phyloP scores from a whole-genome alignment of 1,139 yeast genomes.

The Geotrichum macrosporum region DNA sequence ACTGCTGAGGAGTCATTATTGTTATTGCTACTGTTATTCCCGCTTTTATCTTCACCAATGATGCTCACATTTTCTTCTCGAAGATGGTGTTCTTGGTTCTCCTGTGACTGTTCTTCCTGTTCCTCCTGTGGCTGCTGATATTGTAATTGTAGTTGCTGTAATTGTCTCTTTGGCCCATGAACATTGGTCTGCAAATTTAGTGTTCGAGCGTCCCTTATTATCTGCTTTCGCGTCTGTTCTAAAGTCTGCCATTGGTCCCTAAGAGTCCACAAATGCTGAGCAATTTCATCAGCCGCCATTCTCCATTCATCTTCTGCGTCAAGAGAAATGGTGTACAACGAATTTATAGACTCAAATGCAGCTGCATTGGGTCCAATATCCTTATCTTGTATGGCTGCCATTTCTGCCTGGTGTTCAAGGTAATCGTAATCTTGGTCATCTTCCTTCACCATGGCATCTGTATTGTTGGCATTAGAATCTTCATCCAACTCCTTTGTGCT shows the following conservation, averaged over 20 bases:
- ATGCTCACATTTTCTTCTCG: too few relatives aligned
- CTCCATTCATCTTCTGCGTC: constrained; percentile 31
- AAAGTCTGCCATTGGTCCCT: constrained; percentile 6
- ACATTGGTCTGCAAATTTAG: constrained; percentile 4
- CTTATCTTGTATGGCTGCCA: neutral
- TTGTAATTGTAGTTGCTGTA: neutral
- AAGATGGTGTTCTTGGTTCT: too few relatives aligned
- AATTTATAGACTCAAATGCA: constrained; percentile 22
- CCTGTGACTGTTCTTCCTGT: too few relatives aligned
- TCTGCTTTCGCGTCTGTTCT: constrained; percentile 1
- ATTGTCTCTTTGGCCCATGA: neutral
- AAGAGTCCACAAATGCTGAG: constrained; percentile 9
- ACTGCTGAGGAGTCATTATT: neutral
- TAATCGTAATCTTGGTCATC: constrained; percentile 9
- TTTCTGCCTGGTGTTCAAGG: constrained; percentile 8
- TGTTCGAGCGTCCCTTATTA: constrained; percentile 4
- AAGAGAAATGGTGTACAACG: constrained; percentile 22
- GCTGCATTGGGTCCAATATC: constrained; percentile 16
- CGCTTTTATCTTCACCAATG: neutral
- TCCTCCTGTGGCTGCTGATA: too few relatives aligned
- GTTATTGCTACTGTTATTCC: neutral
- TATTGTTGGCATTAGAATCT: neutral
- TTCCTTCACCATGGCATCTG: neutral
- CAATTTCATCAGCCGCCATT: constrained; percentile 26
- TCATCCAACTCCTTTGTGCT: constrained; percentile 5